Evolutionary conservation across 768 basidiomycete genomes (phyloP), one percentile per base, ranked within the genome.

Genomic region (Boletellus emodensis): DNA sequence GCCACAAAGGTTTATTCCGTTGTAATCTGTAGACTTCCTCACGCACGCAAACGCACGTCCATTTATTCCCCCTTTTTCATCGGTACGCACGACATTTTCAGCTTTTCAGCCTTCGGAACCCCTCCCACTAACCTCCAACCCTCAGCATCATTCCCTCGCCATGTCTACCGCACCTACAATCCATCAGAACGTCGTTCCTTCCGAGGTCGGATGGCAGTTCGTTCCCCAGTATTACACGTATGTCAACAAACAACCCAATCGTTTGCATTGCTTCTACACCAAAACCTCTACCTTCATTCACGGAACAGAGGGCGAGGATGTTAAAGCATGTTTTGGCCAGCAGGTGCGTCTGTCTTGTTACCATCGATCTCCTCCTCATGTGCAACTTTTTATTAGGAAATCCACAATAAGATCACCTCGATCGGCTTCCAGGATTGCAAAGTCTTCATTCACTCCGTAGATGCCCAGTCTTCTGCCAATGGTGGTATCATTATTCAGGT

Each of bases 141-240:
- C 42, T 35, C 34, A 67, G 66, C 66, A 67, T 65, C 56, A 54
- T 62, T 68, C 58, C 56, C 49, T 49, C 54, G 46, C 65, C 66
- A 74, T 72, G 70, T 72, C 76, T 60, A 57, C 72, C 55, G 56
- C 72, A 67, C 61, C 80, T 62, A 55, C 71, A 61, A 64, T 71
- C 61, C 80, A 81, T 66, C 77, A 75, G 71, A 80, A 77, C 66
- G 84, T 90, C 76, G 75, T 86, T 76, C 89, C 89, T 71, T 91
- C 86, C 61, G 92, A 96, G 76, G 94, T 97, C 67, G 94, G 94
- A 73, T 97, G 94, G 93, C 94, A 97, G 74, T 97, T 97, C 75
- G 94, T 96, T 61, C 92, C 93, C 43, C 94, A 99, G 73, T 98
- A 98, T 76, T 99, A 99, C 76, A 95, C 90, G 62, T 95, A 90